Evolutionary conservation across 2,329 filamentous ascomycete species (phyloP).

Genomic region (Aspergillus candidus): DNA sequence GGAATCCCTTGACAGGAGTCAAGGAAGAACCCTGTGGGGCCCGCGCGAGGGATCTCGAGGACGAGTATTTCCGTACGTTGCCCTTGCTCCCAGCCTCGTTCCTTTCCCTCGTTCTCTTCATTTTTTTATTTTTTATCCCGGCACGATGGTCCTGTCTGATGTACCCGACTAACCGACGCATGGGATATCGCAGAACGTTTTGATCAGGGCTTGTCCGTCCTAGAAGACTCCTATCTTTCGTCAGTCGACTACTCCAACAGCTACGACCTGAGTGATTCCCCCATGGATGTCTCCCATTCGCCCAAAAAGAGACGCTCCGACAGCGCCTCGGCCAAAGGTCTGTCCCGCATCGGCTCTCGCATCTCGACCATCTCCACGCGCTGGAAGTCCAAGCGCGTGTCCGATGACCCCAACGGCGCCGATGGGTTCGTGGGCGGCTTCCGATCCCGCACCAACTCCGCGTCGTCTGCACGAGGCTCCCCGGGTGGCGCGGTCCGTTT

Average conservation of each 20-base stretch:
- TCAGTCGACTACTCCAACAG: constrained; percentile 26
- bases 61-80: constrained; percentile 68
- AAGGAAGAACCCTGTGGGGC: constrained; percentile 74
- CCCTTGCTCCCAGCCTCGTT: constrained; percentile 12
- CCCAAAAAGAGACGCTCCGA: constrained; percentile 50
- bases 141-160: background rate
- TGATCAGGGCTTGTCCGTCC: constrained; percentile 25
- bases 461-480: constrained; percentile 36
- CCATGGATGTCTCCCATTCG: constrained; percentile 52
- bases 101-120: background rate
- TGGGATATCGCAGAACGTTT: constrained; percentile 27
- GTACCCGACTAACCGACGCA: constrained; percentile 7
- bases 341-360: constrained; percentile 60
- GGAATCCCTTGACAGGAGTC: constrained; percentile 70
- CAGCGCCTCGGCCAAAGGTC: constrained; percentile 42
- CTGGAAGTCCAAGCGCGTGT: constrained; percentile 35
- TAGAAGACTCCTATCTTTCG: constrained; percentile 26
- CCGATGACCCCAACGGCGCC: constrained; percentile 26
- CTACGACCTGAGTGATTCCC: constrained; percentile 56
- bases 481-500: constrained; percentile 34
- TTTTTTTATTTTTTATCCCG: constrained; percentile 1
- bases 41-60: constrained; percentile 48
- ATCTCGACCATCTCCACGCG: constrained; percentile 66
- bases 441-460: constrained; percentile 38
- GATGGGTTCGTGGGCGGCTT: constrained; percentile 26